phyloP scores from a whole-genome alignment of 73 alveolate species.

The Paramecium octaurelia region DNA sequence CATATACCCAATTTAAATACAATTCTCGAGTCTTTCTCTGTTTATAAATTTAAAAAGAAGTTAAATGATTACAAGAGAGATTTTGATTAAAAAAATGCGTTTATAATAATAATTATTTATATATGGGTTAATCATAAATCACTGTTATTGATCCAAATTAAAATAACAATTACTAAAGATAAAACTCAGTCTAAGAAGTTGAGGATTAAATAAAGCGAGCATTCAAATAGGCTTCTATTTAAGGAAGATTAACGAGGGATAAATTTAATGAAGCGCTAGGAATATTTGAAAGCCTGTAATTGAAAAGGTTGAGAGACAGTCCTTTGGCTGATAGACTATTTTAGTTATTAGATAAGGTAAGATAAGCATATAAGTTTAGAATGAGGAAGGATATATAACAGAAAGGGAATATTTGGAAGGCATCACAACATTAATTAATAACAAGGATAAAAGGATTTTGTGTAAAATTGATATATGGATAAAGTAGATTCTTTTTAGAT shows the following conservation, averaged over 20 bases:
- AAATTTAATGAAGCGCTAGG: slow-evolving; percentile 58
- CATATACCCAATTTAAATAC: too few species aligned
- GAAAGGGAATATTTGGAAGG: slow-evolving; percentile 23
- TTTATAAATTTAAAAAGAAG: too few species aligned
- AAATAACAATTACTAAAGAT: not conserved
- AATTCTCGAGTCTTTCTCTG: too few species aligned
- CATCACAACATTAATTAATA: not conserved
- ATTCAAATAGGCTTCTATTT: not conserved
- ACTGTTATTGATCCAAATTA: not conserved
- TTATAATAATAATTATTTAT: too few species aligned
- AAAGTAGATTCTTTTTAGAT: not conserved
- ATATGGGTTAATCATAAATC: slow-evolving; percentile 21
- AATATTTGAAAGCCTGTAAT: slow-evolving; percentile 35
- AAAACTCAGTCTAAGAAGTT: not conserved
- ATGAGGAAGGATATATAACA: not conserved
- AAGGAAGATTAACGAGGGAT: slow-evolving; percentile 44
- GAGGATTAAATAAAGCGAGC: slow-evolving; percentile 54
- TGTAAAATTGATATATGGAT: not conserved
- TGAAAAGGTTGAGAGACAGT: slow-evolving; percentile 40
- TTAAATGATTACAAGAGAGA: not conserved
- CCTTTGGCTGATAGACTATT: slow-evolving; percentile 53
- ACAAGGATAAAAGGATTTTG: not conserved
- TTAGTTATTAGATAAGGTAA: slow-evolving; percentile 44
- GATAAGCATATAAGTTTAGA: not conserved
- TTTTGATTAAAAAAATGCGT: too few species aligned